Percentiles rank a stretch among this genome's conserved stretches.
Conservation (phyloP, 106 monocot species). For the Phalaenopsis equestris region DNA sequence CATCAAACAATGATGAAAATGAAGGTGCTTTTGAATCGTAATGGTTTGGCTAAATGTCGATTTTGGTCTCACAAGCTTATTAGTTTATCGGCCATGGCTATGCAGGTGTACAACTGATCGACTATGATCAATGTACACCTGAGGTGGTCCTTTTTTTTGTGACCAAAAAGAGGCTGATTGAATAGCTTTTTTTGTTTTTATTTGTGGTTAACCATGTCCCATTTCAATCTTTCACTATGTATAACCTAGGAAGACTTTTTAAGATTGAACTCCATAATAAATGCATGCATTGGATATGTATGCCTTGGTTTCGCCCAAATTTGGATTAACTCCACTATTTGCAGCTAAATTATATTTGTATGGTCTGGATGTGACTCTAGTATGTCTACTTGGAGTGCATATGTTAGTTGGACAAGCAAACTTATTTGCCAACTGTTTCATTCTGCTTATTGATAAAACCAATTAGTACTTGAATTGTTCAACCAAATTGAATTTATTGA, state of each 20-base stretch:
- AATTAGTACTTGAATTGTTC: not conserved
- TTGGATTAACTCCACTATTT: not conserved
- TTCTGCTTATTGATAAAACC: not conserved
- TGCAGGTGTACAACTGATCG: not conserved
- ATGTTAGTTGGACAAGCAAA: not conserved
- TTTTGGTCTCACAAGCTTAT: not conserved
- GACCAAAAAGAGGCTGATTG: no score
- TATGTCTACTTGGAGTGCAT: not conserved
- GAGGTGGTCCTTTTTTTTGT: not conserved
- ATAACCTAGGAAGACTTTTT: not conserved
- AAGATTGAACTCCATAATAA: not conserved
- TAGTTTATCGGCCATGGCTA: not conserved
- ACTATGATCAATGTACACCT: not conserved
- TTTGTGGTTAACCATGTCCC: not conserved
- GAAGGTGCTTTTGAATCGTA: not conserved
- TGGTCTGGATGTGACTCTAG: not conserved
- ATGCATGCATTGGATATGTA: not conserved
- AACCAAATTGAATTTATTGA: not conserved
- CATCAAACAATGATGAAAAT: not conserved
- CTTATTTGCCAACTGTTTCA: not conserved
- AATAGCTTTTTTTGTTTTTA: not conserved
- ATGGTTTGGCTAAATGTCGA: not conserved
- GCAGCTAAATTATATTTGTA: not conserved
- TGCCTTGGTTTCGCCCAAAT: not conserved
- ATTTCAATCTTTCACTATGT: not conserved